Base-by-base conservation (phyloP, 139 green algal genomes). In the Limnomonas spitsbergensis region DNA sequence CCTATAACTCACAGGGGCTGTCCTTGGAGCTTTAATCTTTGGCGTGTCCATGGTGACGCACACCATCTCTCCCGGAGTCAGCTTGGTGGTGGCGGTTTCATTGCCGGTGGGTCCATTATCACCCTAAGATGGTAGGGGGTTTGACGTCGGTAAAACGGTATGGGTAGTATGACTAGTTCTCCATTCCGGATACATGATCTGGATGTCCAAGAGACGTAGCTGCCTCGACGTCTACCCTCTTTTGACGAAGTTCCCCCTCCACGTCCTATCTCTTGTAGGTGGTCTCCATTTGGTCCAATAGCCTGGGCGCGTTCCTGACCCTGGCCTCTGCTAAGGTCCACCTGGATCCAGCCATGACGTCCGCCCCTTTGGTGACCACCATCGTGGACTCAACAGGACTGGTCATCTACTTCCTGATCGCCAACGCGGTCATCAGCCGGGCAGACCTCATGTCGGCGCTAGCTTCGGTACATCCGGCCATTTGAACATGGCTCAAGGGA, bases 371-470 rank as follows among this genome's bases (percentile, higher is more conserved):
- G 31, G 29, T 77, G 38, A 77, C 70, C 39, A 77, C 70, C 27
- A 77, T 77, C 29, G 70, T 77, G 4, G 70, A 77, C 70, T 66
- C 39, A 4, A 77, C 70, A 38, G 70, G 70, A 3, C 70, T 77
- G 6, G 70, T 77, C 70, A 77, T 77, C 40, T 77, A 77, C 70
- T 77, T 77, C 42, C 54, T 24, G 34, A 40, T 81, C 3, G 76
- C 72, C 9, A 36, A 72, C 9, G 61, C 61, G 24, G 61, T 72
- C 27, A 72, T 72, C 9, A 61, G 47, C 20, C 14, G 20, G 47
- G 14, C 47, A 61, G 47, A 61, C n/a, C n/a, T n/a, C n/a, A n/a
- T n/a, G n/a, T n/a, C n/a, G n/a, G n/a, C n/a, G n/a, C n/a, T n/a
- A n/a, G n/a, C n/a, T n/a, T n/a, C n/a, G n/a, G n/a, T n/a, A n/a